These are phyloP conservation scores for Sclerotinia minor DNA, from an alignment of 2,329 filamentous ascomycete genomes.

Conservation along the genomic window DNA sequence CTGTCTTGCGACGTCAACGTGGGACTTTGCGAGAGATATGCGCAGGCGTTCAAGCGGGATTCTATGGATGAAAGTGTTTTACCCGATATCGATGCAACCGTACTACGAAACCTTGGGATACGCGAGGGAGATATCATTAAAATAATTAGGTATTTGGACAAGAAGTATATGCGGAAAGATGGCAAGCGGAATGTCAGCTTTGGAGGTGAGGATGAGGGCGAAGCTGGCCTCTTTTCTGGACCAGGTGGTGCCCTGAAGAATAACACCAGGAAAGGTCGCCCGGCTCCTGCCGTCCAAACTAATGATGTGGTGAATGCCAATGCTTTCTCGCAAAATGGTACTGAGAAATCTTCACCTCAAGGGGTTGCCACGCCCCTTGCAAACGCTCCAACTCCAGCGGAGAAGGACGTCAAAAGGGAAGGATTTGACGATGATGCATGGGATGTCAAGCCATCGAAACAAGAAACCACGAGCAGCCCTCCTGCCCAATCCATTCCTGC, in stretches of 20 bases:
- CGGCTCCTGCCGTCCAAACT: conserved; percentile 80
- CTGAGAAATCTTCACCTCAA: conserved; percentile 45
- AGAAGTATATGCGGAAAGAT: conserved; percentile 69
- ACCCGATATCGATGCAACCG: conserved; percentile 80
- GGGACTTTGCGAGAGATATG: conserved; percentile 91
- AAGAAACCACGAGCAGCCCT: conserved; percentile 43
- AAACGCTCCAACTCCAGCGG: conserved; percentile 45
- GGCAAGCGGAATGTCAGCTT: conserved; percentile 56
- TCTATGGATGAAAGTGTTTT: conserved; percentile 95
- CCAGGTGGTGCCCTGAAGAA: conserved; percentile 89
- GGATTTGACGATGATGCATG: conserved; percentile 97
- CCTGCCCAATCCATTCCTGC: conserved; percentile 43
- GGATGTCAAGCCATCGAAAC: conserved; percentile 84
- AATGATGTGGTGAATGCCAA: conserved; percentile 86
- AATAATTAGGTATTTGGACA: conserved; percentile 85
- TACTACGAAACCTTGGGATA: conserved; percentile 84
- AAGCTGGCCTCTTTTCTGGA: conserved; percentile 82
- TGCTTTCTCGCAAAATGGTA: conserved; percentile 65
- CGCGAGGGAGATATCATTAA: conserved; percentile 96
- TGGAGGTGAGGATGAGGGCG: conserved; percentile 52
- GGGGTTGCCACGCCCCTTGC: conserved; percentile 50
- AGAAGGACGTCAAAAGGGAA: conserved; percentile 51
- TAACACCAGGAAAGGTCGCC: conserved; percentile 90
- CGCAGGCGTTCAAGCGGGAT: conserved; percentile 83
- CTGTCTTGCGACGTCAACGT: conserved; percentile 87